These are phyloP conservation scores for Diaporthe sp. DNA, from an alignment of 2,329 filamentous ascomycete species.

Conservation along the genomic window DNA sequence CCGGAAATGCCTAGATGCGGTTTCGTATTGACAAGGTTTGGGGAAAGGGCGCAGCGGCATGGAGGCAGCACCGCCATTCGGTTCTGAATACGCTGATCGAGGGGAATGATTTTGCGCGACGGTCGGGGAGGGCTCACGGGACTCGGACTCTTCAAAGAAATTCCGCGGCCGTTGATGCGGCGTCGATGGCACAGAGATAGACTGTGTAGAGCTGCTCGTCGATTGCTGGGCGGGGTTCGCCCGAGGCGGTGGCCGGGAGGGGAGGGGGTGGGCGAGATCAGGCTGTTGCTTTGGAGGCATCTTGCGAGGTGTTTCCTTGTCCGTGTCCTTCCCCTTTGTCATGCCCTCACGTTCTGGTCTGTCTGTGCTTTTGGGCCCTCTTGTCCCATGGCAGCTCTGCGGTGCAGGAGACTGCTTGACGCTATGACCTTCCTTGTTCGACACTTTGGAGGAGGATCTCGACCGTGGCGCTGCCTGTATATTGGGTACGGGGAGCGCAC, in stretches of 20 bases:
- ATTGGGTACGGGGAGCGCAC: slow-evolving; percentile 68
- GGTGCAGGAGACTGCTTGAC: slow-evolving; percentile 58
- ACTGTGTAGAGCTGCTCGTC: slow-evolving; percentile 64
- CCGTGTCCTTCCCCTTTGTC: slow-evolving; percentile 62
- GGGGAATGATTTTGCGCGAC: slow-evolving; percentile 85
- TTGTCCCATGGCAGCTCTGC: slow-evolving; percentile 76
- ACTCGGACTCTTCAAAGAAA: slow-evolving; percentile 78
- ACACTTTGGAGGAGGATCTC: slow-evolving; percentile 72
- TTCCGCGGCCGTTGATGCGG: slow-evolving; percentile 90
- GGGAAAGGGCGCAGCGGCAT: slow-evolving; percentile 69
- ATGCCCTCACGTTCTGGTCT: slow-evolving; percentile 74
- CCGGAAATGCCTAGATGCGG: slow-evolving; percentile 82
- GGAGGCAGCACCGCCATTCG: slow-evolving; percentile 80
- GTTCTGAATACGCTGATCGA: slow-evolving; percentile 90
- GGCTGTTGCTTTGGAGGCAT: slow-evolving; percentile 62
- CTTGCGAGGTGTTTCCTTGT: slow-evolving; percentile 58
- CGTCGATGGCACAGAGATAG: slow-evolving; percentile 92
- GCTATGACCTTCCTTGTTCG: slow-evolving; percentile 64
- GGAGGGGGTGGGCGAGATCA: slow-evolving; percentile 45
- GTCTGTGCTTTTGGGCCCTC: slow-evolving; percentile 66
- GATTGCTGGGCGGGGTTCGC: slow-evolving; percentile 43
- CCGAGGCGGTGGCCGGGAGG: slow-evolving; percentile 41
- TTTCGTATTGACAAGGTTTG: slow-evolving; percentile 84
- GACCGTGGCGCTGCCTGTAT: slow-evolving; percentile 70
- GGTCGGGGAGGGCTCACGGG: slow-evolving; percentile 83